These are phyloP conservation scores for Penicillium nordicum DNA, from an alignment of 2,329 filamentous ascomycete species.

Conservation along the genomic window DNA sequence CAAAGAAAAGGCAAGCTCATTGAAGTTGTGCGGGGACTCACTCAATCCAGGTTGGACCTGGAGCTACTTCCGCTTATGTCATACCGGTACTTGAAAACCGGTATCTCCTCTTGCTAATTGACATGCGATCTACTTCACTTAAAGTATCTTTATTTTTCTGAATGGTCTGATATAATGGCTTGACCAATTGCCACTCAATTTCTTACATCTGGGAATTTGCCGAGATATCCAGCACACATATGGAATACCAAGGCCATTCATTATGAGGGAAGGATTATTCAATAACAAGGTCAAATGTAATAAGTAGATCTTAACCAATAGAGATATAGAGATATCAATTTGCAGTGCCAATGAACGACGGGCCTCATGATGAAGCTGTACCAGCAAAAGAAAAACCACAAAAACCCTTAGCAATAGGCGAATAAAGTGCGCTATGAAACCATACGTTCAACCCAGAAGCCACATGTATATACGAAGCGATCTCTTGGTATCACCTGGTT, in stretches of 20 bases:
- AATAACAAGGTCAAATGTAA: slow-evolving; percentile 11
- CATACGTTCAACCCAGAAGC: slow-evolving; percentile 9
- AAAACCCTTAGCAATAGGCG: slow-evolving; percentile 10
- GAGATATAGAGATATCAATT: slow-evolving; percentile 14
- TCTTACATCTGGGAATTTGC: background rate
- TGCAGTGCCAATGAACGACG: slow-evolving; percentile 9
- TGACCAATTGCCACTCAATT: background rate
- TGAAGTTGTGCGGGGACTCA: slow-evolving; percentile 17
- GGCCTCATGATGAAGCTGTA: slow-evolving; percentile 3
- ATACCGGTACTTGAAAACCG: slow-evolving; percentile 7
- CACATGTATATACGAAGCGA: slow-evolving; percentile 20
- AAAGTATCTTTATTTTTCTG: background rate
- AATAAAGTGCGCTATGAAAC: slow-evolving; percentile 11
- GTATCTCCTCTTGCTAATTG: background rate
- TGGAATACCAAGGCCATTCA: background rate
- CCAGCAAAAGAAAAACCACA: slow-evolving; percentile 9
- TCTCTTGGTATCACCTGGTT: slow-evolving; percentile 8
- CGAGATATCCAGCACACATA: background rate
- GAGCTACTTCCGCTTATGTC: slow-evolving; percentile 24
- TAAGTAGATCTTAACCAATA: slow-evolving; percentile 12
- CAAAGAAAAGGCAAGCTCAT: slow-evolving; percentile 16
- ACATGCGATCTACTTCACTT: background rate
- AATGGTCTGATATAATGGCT: slow-evolving; percentile 1
- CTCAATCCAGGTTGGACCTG: slow-evolving; percentile 1
- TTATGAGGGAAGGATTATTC: slow-evolving; percentile 5